phyloP scores from a whole-genome alignment of 2,329 filamentous ascomycete genomes.

The Pezicula neosporulosa region DNA sequence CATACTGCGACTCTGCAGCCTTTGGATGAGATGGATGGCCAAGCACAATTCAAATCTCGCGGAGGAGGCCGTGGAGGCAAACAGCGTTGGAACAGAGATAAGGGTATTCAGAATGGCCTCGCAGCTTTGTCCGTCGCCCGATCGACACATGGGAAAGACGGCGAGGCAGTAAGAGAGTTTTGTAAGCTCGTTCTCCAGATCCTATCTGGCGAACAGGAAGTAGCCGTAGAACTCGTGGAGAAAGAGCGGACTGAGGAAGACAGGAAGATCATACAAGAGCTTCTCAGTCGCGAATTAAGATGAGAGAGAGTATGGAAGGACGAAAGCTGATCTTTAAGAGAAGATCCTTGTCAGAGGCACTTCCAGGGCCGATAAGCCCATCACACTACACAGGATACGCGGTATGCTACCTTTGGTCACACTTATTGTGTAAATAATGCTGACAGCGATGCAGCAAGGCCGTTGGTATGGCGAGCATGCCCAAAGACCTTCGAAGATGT shows the following conservation, averaged over 20 bases:
- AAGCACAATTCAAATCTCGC: conserved; percentile 7
- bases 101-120: conserved; percentile 53
- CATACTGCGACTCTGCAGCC: conserved; percentile 47
- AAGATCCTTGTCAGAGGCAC: background rate
- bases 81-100: conserved; percentile 51
- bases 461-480: too few species aligned
- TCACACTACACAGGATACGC: too few species aligned
- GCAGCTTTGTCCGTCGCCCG: conserved; percentile 49
- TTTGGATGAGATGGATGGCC: background rate
- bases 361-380: too few species aligned
- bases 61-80: conserved; percentile 2
- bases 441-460: too few species aligned
- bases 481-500: too few species aligned
- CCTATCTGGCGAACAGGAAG: conserved; percentile 29
- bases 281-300: conserved; percentile 41
- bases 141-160: conserved; percentile 47
- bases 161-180: conserved; percentile 59
- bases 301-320: background rate
- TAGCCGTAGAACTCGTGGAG: conserved; percentile 35
- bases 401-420: too few species aligned
- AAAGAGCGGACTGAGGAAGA: conserved; percentile 43
- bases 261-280: conserved; percentile 43
- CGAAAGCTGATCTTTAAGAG: background rate
- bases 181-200: conserved; percentile 52
- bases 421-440: too few species aligned